Evolutionary conservation across 257 asterid species (phyloP), one percentile per base, ranked within the genome.

Genomic region (Plantago ovata): DNA sequence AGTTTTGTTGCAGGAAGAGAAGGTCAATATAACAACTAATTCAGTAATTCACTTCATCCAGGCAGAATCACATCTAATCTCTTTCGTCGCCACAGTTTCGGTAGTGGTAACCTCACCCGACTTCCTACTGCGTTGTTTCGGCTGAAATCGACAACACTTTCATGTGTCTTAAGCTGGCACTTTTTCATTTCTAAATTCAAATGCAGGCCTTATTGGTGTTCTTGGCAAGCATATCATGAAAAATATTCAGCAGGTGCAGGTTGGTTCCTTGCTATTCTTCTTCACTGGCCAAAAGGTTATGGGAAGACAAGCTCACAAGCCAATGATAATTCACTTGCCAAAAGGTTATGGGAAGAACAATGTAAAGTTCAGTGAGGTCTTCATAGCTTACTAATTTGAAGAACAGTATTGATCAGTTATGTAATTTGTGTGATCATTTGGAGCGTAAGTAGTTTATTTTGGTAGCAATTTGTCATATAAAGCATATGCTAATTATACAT

Each of bases 21-120:
- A 75, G 43, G 84, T 41, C 58, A 79, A 82, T 23, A 75, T 87
- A 65, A 82, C 87, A 22, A 87, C 92, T 13, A 87, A 82, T 62
- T n/a, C n/a, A n/a, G n/a, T n/a, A n/a, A n/a, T n/a, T 84, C 96
- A 24, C 78, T 87, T 71, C 88, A 83, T 79, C 96, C 94, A 2
- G 96, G 94, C 56, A 61, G 59, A 40, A 72, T 84, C 68, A 72
- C 81, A 50, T 80, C 94, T 70, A 87, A 82, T 69, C 87, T 87
- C 67, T 82, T 84, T 66, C 87, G 87, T 22, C 81, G 82, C 60
- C 56, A 65, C 61, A 77, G 80, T 63, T 45, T 81, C 51, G 1
- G 76, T 38, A 69, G 72, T 19, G 84, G 94, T 77, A 71, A 69
- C 14, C 47, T 40, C 32, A 40, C 47, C 38, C 49, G 39, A n/a